Conservation (phyloP, 1,139 yeast genomes). For the Insectozyma bohioensis region DNA sequence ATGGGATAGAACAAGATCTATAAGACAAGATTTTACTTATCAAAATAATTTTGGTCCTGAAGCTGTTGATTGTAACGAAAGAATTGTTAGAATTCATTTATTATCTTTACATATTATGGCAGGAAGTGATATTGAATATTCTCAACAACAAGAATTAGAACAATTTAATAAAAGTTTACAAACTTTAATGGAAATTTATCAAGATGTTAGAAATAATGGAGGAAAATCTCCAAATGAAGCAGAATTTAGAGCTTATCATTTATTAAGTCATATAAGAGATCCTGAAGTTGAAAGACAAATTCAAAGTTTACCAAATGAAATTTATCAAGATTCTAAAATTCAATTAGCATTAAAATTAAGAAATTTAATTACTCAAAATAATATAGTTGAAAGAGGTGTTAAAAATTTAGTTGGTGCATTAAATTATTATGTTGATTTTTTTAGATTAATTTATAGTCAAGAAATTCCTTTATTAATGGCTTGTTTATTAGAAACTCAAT, state of each 20-base stretch:
- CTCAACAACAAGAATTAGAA: conserved; percentile 93
- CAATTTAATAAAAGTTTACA: conserved; percentile 91
- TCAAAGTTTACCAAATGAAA: conserved; percentile 61
- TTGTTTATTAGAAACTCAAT: conserved; percentile 77
- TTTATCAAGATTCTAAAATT: conserved; percentile 57
- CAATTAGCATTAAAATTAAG: conserved; percentile 74
- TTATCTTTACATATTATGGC: conserved; percentile 86
- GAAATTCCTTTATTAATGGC: conserved; percentile 68
- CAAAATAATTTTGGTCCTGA: conserved; percentile 94
- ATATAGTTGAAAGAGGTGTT: conserved; percentile 57
- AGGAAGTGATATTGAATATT: conserved; percentile 70
- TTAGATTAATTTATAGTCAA: conserved; percentile 49
- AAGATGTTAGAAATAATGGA: conserved; percentile 72
- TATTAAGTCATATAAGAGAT: conserved; percentile 78
- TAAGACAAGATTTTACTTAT: conserved; percentile 94
- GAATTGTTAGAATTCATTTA: conserved; percentile 86
- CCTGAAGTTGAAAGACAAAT: conserved; percentile 80
- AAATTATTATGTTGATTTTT: conserved; percentile 65
- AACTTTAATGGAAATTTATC: conserved; percentile 84
- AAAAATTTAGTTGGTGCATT: conserved; percentile 59
- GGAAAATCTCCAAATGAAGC: conserved; percentile 81
- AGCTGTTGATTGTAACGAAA: conserved; percentile 89
- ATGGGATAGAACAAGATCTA: conserved; percentile 99
- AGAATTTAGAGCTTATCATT: conserved; percentile 87
- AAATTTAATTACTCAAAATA: conserved; percentile 63